phyloP scores from a whole-genome alignment of 2,329 filamentous ascomycete species.

The Tolypocladium ovalisporum region DNA sequence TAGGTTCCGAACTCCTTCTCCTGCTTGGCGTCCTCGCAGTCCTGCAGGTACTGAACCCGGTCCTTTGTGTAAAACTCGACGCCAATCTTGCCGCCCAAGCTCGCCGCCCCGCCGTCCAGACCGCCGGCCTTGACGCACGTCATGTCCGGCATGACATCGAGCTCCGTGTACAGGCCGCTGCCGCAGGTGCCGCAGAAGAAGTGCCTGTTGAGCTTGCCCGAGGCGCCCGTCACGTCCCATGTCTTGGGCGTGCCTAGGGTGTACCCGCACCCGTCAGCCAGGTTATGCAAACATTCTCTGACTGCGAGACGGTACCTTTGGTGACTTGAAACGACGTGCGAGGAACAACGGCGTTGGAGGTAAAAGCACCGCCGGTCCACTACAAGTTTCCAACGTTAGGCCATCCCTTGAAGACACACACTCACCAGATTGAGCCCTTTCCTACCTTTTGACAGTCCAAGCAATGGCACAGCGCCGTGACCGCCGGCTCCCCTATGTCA shows the following conservation, averaged over 20 bases:
- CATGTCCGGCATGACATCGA: conserved; percentile 41
- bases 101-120: conserved; percentile 35
- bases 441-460: conserved; percentile 42
- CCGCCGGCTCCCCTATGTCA: conserved; percentile 25
- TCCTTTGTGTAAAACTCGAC: conserved; percentile 44
- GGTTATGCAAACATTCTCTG: background rate
- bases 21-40: conserved; percentile 19
- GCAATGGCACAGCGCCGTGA: conserved; percentile 40
- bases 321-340: conserved; percentile 34
- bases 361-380: conserved; percentile 43
- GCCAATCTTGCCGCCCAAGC: conserved; percentile 28
- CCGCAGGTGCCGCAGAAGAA: conserved; percentile 44
- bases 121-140: conserved; percentile 39
- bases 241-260: conserved; percentile 30
- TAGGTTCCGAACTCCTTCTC: conserved; percentile 2
- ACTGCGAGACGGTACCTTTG: conserved; percentile 23
- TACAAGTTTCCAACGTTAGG: conserved; percentile 10
- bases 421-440: no score
- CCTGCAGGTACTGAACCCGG: conserved; percentile 30
- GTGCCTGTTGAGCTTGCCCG: conserved; percentile 44
- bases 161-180: conserved; percentile 36
- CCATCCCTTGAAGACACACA: background rate
- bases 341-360: conserved; percentile 40
- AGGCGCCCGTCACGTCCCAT: conserved; percentile 34
- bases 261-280: background rate